Evolutionary conservation across 2,329 filamentous ascomycete species (phyloP), one percentile per base, ranked within the genome.

Genomic region (Stenocarpella maydis): DNA sequence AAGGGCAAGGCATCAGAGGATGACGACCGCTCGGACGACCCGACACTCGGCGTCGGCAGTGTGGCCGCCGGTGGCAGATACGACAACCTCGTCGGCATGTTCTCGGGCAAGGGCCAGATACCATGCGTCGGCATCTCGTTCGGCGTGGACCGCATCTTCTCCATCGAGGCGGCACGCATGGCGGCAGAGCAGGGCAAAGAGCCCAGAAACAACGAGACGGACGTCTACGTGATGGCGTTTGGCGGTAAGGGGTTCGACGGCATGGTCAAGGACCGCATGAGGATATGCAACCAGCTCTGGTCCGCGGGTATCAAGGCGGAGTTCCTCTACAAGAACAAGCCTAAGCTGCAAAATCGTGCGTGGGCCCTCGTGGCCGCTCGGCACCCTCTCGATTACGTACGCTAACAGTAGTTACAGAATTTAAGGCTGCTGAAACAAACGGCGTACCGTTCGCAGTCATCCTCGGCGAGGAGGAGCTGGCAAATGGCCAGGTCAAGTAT

Each of bases 141-240:
- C 76, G 94, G 94, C 69, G 92, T 97, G 65, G 94, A 97, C 80
- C 90, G 94, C 76, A 97, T 97, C 76, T 96, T 96, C 82, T 93
- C 91, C 75, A 95, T 97, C 77, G 93, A 90, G 72, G 95, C 96
- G 80, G 90, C 92, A 26, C 65, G 87, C 90, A 60, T 86, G 93
- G 78, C 89, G 88, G 71, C 87, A 86, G 87, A 88, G 69, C 85
- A 87, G 75, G 86, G 83, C 53, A 43, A 43, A 28, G 64, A 67
- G 50, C 61, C 53, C 8, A 71, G 67, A 12, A 55, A 64, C 73
- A 94, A 91, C 76, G 92, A 96, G 75, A 91, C 95, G 3, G 95
- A 98, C 77, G 94, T 95, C 54, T 98, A 90, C 80, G 92, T 98
- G 76, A 98, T 98, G 94, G 94, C 94, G 0, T 94, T 98, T 77